Base-by-base conservation (phyloP, 2,329 filamentous ascomycete genomes). In the Pseudonectria foliicola region DNA sequence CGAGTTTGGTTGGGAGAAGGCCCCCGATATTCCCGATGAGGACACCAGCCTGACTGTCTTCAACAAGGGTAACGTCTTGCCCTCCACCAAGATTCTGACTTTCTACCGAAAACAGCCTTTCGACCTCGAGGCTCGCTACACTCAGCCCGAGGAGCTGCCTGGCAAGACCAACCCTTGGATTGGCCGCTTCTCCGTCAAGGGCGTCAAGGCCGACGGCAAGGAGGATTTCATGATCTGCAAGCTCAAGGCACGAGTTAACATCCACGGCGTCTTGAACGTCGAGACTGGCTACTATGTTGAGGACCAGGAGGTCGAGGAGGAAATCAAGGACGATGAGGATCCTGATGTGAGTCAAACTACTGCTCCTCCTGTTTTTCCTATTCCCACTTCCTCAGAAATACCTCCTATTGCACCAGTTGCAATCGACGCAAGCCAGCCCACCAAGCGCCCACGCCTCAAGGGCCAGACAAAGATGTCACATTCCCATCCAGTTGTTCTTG, bases 191-290 rank as follows among this genome's bases (percentile, higher is more conserved):
- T 95, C 89, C 27, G 88, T 98, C 62, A 98, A 98, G 77, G 85
- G 85, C 29, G 90, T 98, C 57, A 89, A 95, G 75, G 83, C 87
- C 27, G 87, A 94, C 57, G 77, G 81, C 48, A 89, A 92, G 60
- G 86, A 93, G 41, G 92, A 96, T 61, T 98, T 96, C 64, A 96
- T 98, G 90, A 93, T 96, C 56, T 98, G 92, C 82, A 98, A 98
- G 73, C 81, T 98, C 44, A 96, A 96, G 77, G 90, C 92, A 31
- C 82, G 92, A 45, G 77, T 98, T 37, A 98, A 98, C 68, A 77
- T 96, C 46, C 89, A 96, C 69, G 92, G 92, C 62, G 78, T 98
- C 40, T 73, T 98, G 48, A 96, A 96, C 59, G 84, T 98, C 25
- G 92, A 98, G 71, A 89, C 81, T 44, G 92, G 89, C 42, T 98